Percentiles rank a stretch among this genome's conserved stretches.
These are phyloP conservation scores for Dysphania ambrosioides DNA, from an alignment of 148 eudicot genomes.

Conservation along the genomic window DNA sequence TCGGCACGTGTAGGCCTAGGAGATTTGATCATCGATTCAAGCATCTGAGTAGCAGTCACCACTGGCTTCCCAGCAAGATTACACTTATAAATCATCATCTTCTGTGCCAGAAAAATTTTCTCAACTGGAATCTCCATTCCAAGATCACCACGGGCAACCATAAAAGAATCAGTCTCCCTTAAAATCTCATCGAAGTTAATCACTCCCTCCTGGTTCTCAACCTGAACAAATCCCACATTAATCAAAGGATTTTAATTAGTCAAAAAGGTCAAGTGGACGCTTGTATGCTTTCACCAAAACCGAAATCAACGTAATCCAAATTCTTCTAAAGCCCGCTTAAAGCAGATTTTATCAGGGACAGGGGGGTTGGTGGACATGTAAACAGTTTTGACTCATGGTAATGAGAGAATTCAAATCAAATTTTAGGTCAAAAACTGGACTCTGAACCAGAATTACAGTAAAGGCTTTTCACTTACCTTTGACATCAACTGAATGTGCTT, in stretches of 20 bases:
- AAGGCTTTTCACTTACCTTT: slow-evolving; percentile 39
- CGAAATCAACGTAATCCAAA: not conserved
- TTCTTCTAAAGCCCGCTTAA: not conserved
- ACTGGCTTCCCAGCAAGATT: slow-evolving; percentile 76
- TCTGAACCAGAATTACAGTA: not conserved
- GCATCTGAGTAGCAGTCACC: slow-evolving; percentile 92
- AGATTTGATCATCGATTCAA: slow-evolving; percentile 72
- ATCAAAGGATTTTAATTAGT: not conserved
- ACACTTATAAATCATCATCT: slow-evolving; percentile 91
- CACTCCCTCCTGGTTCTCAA: slow-evolving; percentile 89
- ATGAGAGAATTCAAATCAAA: too few relatives aligned
- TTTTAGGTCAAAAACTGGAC: not conserved
- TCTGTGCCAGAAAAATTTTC: slow-evolving; percentile 80
- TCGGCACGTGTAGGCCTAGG: slow-evolving; percentile 84
- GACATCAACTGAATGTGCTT: slow-evolving; percentile 61
- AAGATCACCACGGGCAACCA: slow-evolving; percentile 94
- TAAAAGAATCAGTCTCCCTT: slow-evolving; percentile 76
- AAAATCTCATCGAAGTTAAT: slow-evolving; percentile 75
- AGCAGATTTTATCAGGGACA: too few relatives aligned
- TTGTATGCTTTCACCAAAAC: not conserved
- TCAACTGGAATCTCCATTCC: slow-evolving; percentile 93
- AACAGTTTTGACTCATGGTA: not conserved
- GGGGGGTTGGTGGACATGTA: too few relatives aligned
- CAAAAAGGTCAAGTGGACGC: not conserved
- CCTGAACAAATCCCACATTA: slow-evolving; percentile 33